phyloP scores from a whole-genome alignment of 805 yeast species.

The Lachancea thermotolerans region DNA sequence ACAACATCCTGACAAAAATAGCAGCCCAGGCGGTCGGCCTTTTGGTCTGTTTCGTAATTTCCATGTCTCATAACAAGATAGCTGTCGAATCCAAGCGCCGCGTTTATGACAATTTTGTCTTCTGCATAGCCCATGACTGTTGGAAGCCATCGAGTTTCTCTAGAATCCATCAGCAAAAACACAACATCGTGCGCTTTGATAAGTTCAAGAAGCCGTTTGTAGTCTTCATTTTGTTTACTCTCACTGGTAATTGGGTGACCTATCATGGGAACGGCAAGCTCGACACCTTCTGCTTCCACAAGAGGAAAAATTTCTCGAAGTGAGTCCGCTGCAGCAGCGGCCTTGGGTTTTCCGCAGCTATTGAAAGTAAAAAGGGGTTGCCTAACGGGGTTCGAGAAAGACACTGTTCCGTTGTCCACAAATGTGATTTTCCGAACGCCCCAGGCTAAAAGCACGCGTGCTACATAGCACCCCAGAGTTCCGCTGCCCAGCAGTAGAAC shows the following conservation, averaged over 20 bases:
- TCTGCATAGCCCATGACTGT: slow-evolving; percentile 66
- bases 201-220: slow-evolving; percentile 43
- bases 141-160: slow-evolving; percentile 98
- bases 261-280: slow-evolving; percentile 86
- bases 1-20: slow-evolving; percentile 94
- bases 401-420: slow-evolving; percentile 83
- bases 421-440: slow-evolving; percentile 82
- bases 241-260: slow-evolving; percentile 78
- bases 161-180: slow-evolving; percentile 82
- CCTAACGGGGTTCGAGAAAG: slow-evolving; percentile 91
- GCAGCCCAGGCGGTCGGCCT: slow-evolving; percentile 60
- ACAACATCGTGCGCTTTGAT: slow-evolving; percentile 67
- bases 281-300: slow-evolving; percentile 54
- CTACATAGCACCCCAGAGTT: slow-evolving; percentile 87
- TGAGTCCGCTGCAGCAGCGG: slow-evolving; percentile 67
- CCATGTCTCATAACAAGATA: slow-evolving; percentile 95
- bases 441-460: slow-evolving; percentile 87
- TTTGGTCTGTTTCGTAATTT: slow-evolving; percentile 25
- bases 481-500: slow-evolving; percentile 91
- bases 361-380: slow-evolving; percentile 79
- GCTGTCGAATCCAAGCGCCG: slow-evolving; percentile 93
- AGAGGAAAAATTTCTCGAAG: slow-evolving; percentile 73
- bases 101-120: slow-evolving; percentile 74
- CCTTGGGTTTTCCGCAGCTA: slow-evolving; percentile 84
- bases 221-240: slow-evolving; percentile 43